Conservation (phyloP, 75 land plant species). For the Selaginella tamariscina region DNA sequence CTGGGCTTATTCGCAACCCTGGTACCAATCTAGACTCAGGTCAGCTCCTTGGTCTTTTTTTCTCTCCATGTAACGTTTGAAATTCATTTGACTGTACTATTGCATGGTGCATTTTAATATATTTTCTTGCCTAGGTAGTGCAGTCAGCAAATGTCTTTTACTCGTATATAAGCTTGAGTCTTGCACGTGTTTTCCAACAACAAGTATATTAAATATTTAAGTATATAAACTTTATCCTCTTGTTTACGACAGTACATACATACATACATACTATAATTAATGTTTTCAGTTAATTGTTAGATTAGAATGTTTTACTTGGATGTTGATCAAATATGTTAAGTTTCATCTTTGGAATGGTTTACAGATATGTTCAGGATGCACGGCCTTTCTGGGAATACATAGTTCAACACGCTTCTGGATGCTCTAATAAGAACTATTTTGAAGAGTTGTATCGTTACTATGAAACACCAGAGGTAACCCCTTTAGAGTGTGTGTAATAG, state of each 20-base stretch:
- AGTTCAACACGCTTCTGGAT: slow-evolving; percentile 69
- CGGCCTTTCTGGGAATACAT: slow-evolving; percentile 79
- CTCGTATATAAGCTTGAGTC: too few species aligned
- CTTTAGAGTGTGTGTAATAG: background rate
- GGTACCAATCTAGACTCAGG: slow-evolving; percentile 67
- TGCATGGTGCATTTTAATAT: background rate
- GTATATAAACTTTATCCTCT: too few species aligned
- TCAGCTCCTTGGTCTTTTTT: slow-evolving; percentile 15
- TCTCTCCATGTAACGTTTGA: slow-evolving; percentile 4
- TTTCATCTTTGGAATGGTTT: too few species aligned
- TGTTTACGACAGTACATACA: too few species aligned
- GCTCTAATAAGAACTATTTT: slow-evolving; percentile 59
- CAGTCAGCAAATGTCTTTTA: too few species aligned
- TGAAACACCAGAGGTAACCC: slow-evolving; percentile 53
- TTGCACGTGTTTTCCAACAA: too few species aligned
- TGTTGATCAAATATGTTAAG: background rate
- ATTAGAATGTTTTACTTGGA: background rate
- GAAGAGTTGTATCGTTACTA: slow-evolving; percentile 76
- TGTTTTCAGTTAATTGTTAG: too few species aligned
- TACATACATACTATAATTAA: too few species aligned
- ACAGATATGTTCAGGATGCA: slow-evolving; percentile 68
- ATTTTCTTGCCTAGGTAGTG: too few species aligned
- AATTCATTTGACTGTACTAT: background rate
- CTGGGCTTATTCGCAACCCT: slow-evolving; percentile 78
- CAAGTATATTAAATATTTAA: too few species aligned